These are phyloP conservation scores for Scedosporium boydii DNA, from an alignment of 2,329 filamentous ascomycete genomes.

Conservation along the genomic window DNA sequence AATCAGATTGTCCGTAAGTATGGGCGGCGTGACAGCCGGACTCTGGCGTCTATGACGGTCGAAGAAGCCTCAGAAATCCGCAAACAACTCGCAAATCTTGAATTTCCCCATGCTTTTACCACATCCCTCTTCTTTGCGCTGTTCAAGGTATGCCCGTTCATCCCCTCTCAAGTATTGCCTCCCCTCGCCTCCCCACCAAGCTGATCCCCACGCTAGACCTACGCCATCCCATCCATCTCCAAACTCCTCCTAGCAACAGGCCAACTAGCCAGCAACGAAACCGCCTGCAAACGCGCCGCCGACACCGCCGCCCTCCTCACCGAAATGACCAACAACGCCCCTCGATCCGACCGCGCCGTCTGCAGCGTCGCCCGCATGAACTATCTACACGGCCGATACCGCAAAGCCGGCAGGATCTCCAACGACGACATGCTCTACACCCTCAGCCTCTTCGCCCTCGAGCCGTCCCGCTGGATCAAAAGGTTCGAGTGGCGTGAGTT, in stretches of 20 bases:
- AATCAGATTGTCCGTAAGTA: neutral
- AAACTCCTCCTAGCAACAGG: constrained; percentile 35
- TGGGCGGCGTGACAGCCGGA: neutral
- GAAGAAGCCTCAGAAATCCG: constrained; percentile 1
- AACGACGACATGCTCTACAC: constrained; percentile 59
- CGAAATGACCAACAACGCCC: constrained; percentile 35
- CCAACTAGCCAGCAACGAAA: constrained; percentile 34
- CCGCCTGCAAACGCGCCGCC: constrained; percentile 40
- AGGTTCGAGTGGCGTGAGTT: constrained; percentile 48
- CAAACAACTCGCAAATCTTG: constrained; percentile 22
- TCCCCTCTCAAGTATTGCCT: neutral
- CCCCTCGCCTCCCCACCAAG: neutral
- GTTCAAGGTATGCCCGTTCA: constrained; percentile 33
- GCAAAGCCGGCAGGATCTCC: constrained; percentile 46
- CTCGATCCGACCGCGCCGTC: constrained; percentile 30
- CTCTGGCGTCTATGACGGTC: constrained; percentile 2
- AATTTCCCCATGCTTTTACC: constrained; percentile 44
- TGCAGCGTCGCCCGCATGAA: constrained; percentile 55
- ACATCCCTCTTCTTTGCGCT: constrained; percentile 49
- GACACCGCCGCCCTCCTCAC: constrained; percentile 40
- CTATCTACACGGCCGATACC: constrained; percentile 50
- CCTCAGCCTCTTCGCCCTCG: constrained; percentile 45
- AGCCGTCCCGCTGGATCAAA: constrained; percentile 43
- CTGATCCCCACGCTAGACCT: constrained; percentile 17
- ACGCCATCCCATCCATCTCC: constrained; percentile 47